Percentiles rank a stretch among this genome's conserved stretches.
Conservation (phyloP, 2,329 filamentous ascomycete genomes). For the Hypocreales sp. region DNA sequence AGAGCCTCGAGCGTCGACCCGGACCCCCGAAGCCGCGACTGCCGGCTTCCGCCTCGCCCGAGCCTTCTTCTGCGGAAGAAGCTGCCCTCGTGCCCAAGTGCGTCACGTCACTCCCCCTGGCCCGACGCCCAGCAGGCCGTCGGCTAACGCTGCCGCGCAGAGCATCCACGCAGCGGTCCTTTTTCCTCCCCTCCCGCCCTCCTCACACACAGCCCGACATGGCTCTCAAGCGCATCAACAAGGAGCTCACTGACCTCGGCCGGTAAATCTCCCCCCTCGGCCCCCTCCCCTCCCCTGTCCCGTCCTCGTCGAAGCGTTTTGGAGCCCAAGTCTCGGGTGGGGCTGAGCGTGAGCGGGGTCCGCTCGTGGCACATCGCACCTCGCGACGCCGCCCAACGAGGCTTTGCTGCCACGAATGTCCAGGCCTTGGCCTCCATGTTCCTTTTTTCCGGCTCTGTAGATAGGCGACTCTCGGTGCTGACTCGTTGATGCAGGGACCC, state of each 20-base stretch:
- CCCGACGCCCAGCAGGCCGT: too few species aligned
- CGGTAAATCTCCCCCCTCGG: constrained; percentile 44
- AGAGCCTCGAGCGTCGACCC: too few species aligned
- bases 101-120: too few species aligned
- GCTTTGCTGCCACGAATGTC: too few species aligned
- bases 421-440: too few species aligned
- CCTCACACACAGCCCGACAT: constrained; percentile 29
- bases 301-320: constrained; percentile 8
- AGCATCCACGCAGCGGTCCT: constrained; percentile 10
- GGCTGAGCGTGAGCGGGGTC: constrained; percentile 21
- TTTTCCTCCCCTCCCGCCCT: constrained; percentile 4
- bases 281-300: constrained; percentile 6
- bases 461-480: too few species aligned
- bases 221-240: constrained; percentile 91
- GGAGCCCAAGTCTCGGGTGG: constrained; percentile 20
- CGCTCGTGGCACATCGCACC: too few species aligned
- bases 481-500: too few species aligned
- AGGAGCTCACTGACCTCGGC: constrained; percentile 81
- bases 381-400: constrained; percentile 5
- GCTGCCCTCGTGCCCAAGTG: too few species aligned
- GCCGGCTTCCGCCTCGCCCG: too few species aligned
- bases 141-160: constrained; percentile 13
- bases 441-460: too few species aligned
- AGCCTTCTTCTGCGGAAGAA: constrained; percentile 7
- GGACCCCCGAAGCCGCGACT: too few species aligned